Evolutionary conservation across 1,139 yeast species (phyloP), one percentile per base, ranked within the genome.

Genomic region (Zygosaccharomyces sapae): DNA sequence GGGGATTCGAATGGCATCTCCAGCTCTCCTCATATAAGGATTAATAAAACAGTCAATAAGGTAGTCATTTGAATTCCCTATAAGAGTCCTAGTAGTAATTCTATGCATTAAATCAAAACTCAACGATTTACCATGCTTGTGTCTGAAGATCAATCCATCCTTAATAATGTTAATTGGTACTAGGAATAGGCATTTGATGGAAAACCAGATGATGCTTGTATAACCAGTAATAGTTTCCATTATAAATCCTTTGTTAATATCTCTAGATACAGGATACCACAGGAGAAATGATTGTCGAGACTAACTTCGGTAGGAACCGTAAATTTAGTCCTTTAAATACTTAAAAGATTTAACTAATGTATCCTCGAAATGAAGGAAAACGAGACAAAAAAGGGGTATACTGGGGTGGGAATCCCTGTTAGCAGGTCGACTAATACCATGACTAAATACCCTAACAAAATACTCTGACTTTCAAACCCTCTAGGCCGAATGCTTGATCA

Each of bases 1-100:
- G 7, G 41, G 35, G 7, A 38, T 38, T 2, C 18, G 34, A 19
- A 16, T 33, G n/a, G 29, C 31, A 13, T 19, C 33, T n/a, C 19
- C 41, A 10, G 30, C 19, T 22, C 34, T 38, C 34, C 13, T 38
- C 4, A 38, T n/a, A 16, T 27, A 29, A 24, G 41, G 41, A 38
- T 38, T 38, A 13, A 29, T 5, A 2, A 38, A 22, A 20, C 34
- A 38, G 7, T 25, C 34, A 8, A 38, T n/a, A 5, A 38, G 33
- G 4, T 30, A 18, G 4, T 19, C 34, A 18, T 29, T 22, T 6
- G 41, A 27, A 20, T 10, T 13, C 5, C 18, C 24, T 7, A 38
- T 6, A 19, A 38, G 10, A 3, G 41, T 38, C 20, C 27, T 38
- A 13, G 16, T 10, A 5, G 16, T 12, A 18, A 38, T 38, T 18